Base-by-base conservation (phyloP, 225 moss, liverwort and hornwort genomes). In the Pseudoscleropodium purum region DNA sequence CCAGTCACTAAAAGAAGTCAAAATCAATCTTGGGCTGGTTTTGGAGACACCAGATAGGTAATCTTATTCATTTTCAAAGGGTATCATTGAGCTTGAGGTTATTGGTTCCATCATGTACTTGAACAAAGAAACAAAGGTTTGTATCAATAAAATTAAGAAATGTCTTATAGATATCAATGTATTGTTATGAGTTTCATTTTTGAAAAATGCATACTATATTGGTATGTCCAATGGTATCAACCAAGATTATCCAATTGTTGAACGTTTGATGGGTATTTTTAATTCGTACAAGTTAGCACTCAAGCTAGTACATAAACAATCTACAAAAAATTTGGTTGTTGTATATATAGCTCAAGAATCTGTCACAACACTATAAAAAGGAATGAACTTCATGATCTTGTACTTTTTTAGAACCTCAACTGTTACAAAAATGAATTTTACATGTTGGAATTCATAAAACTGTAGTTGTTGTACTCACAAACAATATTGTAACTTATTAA, bases 21-120 rank as follows among this genome's bases (percentile, higher is more conserved):
- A 65, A 68, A n/a, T 4, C 1, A n/a, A 1, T n/a, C 2, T 69
- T 69, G n/a, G n/a, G 11, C 3, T 0, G 23, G 24, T n/a, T 69
- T n/a, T 7, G 23, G 37, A 6, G 13, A n/a, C 7, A 69, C 3
- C 3, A 11, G 4, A n/a, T 5, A 1, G 6, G 9, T 6, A 11
- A 20, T 37, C 6, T 10, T 37, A 37, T 67, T 66, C 10, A 66
- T 66, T 19, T 66, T 36, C 5, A 66, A 66, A 19, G 10, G 18
- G 17, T 36, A 36, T 67, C 11, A 67, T 37, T 37, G 68, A 68
- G n/a, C 12, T 68, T 68, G 3, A 68, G 21, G 6, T n/a, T 21
- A 21, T 4, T 37, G 7, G 4, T 23, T 21, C 37, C 0, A 68
- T 0, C 2, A 21, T n/a, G 12, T 68, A 37, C n/a, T 37, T n/a